Base-by-base conservation (phyloP, 2,329 filamentous ascomycete genomes). In the Verticillium tricorpus region DNA sequence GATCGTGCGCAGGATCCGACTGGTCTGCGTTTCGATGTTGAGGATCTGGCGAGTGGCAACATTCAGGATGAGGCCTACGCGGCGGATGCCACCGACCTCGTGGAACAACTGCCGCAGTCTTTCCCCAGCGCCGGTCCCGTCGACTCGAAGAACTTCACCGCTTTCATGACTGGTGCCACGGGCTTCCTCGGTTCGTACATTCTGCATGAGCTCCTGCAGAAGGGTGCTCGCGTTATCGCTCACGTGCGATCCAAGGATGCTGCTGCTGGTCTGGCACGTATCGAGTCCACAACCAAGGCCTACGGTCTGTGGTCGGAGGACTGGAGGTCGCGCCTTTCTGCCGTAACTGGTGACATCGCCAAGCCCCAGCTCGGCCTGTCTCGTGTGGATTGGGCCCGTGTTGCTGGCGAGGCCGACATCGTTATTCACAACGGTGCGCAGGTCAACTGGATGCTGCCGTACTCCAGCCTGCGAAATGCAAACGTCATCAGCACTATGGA, bases 171-270 rank as follows among this genome's bases (percentile, higher is more conserved):
- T 2, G 93, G 94, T 54, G 92, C 91, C 4, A 97, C 93, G 5
- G 93, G 93, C 2, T 97, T 97, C 80, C 76, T 97, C 22, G 93
- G 93, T 32, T 85, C 91, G 0, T 96, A 93, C 70, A 80, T 97
- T 12, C 78, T 96, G 35, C 84, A 84, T 61, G 91, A 96, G 61
- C 76, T 97, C 1, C 81, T 97, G 1, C 83, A 84, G 45, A 81
- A 89, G 28, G 74, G 77, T 19, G 78, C 85, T 15, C 88, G 84
- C 66, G 81, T 96, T 11, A 86, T 96, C 62, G 87, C 89, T 0
- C 88, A 93, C 62, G 89, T 96, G 4, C 59, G 59, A 19, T 52
- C 57, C 28, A 87, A 89, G 72, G 85, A 86, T 62, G 70, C 81
- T 3, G 73, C 82, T 31, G 80, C 83, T 32, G 90, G 85, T 1